Conservation (phyloP, 352 stramenopile genomes). For the Phytophthora cryptogea region DNA sequence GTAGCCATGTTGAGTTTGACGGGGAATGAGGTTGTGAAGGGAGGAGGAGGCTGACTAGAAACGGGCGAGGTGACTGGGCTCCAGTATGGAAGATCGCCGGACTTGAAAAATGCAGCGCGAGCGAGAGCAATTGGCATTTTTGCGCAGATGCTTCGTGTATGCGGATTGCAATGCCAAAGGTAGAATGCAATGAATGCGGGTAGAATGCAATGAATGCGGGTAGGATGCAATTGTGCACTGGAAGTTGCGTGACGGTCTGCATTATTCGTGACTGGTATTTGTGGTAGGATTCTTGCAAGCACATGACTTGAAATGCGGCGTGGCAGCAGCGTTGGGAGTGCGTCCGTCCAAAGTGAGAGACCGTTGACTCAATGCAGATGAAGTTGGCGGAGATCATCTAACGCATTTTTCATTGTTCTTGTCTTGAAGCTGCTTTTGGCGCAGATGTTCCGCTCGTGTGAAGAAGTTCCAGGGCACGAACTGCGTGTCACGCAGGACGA, state of each 20-base stretch:
- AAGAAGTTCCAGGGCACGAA: conserved; percentile 4
- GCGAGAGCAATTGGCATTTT: conserved; percentile 24
- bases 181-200: conserved; percentile 2
- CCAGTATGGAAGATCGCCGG: conserved; percentile 15
- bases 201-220: too few relatives aligned
- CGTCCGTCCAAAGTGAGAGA: conserved; percentile 62
- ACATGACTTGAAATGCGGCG: conserved; percentile 69
- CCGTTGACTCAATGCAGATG: background rate
- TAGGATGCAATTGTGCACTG: too few relatives aligned
- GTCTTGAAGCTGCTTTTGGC: conserved; percentile 53
- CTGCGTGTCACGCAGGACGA: conserved; percentile 33
- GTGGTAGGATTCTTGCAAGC: conserved; percentile 42
- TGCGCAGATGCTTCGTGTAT: conserved; percentile 54
- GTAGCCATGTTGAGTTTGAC: conserved; percentile 1
- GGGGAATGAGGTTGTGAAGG: background rate
- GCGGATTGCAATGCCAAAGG: conserved; percentile 41
- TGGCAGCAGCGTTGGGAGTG: conserved; percentile 64
- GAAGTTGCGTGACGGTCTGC: background rate
- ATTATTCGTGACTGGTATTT: background rate
- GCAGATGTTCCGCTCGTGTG: conserved; percentile 51
- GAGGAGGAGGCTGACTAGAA: background rate
- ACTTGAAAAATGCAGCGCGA: conserved; percentile 20
- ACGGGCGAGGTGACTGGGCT: background rate
- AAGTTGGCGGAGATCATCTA: too few relatives aligned
- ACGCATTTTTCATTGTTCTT: too few relatives aligned